Conservation (phyloP, 164 flowering plant species). For the Stephania cephalantha region DNA sequence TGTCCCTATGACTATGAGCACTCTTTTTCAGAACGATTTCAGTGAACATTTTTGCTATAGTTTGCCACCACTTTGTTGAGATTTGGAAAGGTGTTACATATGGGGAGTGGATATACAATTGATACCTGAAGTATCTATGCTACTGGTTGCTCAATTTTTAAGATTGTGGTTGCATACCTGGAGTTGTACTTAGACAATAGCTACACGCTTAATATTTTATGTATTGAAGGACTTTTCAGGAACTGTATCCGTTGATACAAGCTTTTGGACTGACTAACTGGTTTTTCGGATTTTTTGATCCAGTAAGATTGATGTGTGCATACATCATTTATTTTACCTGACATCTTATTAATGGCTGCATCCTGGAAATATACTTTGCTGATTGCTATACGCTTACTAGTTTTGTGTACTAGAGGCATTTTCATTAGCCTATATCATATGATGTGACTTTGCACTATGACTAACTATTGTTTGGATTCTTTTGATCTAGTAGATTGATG, state of each 20-base stretch:
- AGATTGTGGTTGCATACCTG: neutral
- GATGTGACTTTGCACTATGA: neutral
- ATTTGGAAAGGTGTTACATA: neutral
- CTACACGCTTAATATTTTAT: too few relatives aligned
- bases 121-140: neutral
- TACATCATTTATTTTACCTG: too few relatives aligned
- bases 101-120: neutral
- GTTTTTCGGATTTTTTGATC: too few relatives aligned
- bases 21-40: neutral
- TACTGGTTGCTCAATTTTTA: neutral
- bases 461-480: constrained; percentile 13
- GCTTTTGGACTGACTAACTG: too few relatives aligned
- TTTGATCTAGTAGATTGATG: constrained; percentile 61
- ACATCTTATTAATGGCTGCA: neutral
- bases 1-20: neutral
- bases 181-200: neutral
- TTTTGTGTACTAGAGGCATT: neutral
- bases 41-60: neutral
- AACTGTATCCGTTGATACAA: too few relatives aligned
- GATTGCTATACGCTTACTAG: neutral
- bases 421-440: neutral
- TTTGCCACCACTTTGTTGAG: neutral
- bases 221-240: too few relatives aligned
- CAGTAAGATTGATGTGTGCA: too few relatives aligned
- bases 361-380: neutral